These are phyloP conservation scores for Gossypium thurberi DNA, from an alignment of 345 rosid species.

Conservation along the genomic window DNA sequence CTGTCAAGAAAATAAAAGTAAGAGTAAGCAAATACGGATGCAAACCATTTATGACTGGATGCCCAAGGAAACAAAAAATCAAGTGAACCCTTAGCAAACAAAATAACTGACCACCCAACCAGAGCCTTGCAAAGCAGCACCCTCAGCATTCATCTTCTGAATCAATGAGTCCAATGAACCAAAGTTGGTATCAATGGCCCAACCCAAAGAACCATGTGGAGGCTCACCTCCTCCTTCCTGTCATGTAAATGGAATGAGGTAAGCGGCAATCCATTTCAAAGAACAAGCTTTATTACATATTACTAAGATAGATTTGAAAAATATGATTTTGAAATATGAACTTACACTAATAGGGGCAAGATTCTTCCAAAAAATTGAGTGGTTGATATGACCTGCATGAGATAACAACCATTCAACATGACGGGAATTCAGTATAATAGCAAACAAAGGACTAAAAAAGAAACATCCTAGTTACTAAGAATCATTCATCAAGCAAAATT, in stretches of 20 bases:
- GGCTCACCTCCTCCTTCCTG: slow-evolving; percentile 97
- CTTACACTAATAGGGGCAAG: slow-evolving; percentile 70
- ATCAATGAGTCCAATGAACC: slow-evolving; percentile 74
- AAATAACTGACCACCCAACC: slow-evolving; percentile 92
- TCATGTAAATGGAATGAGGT: slow-evolving; percentile 13
- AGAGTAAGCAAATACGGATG: background rate
- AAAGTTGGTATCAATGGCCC: slow-evolving; percentile 68
- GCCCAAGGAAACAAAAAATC: background rate
- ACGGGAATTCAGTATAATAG: background rate
- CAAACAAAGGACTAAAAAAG: background rate
- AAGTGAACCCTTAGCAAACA: background rate
- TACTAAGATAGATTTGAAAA: background rate
- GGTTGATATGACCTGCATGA: slow-evolving; percentile 79
- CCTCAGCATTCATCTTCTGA: slow-evolving; percentile 74
- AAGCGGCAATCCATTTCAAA: background rate
- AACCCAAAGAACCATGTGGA: slow-evolving; percentile 67
- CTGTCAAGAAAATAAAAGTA: slow-evolving; percentile 24
- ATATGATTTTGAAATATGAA: background rate
- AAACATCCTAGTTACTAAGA: background rate
- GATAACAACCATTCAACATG: background rate
- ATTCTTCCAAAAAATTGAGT: slow-evolving; percentile 90
- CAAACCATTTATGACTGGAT: background rate
- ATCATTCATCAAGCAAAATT: background rate
- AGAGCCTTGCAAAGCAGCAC: slow-evolving; percentile 94
- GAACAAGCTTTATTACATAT: background rate